phyloP scores from a whole-genome alignment of 805 yeast genomes.

The Cyberlindnera euphorbiae region DNA sequence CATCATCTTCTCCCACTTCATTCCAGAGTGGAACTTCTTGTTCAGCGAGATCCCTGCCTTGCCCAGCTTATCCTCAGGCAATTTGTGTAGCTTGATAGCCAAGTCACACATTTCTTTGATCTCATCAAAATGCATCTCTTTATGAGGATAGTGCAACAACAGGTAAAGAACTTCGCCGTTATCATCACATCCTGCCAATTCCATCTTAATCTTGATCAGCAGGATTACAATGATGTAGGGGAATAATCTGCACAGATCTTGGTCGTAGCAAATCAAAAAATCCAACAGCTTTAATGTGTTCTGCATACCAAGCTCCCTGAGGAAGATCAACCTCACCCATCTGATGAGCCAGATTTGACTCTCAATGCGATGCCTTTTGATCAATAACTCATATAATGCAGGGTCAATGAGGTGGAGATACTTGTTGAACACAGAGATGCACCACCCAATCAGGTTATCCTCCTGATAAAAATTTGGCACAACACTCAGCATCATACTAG shows the following conservation, averaged over 20 bases:
- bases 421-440: constrained; percentile 37
- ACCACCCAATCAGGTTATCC: constrained; percentile 36
- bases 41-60: constrained; percentile 38
- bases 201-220: constrained; percentile 40
- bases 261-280: constrained; percentile 31
- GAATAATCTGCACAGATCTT: constrained; percentile 31
- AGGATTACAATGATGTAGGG: constrained; percentile 36
- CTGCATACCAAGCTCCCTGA: constrained; percentile 41
- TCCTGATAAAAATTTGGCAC: constrained; percentile 43
- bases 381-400: constrained; percentile 39
- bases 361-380: constrained; percentile 40
- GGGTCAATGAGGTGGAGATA: constrained; percentile 42
- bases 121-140: constrained; percentile 25
- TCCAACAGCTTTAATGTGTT: constrained; percentile 38
- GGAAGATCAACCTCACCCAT: constrained; percentile 40
- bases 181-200: constrained; percentile 39
- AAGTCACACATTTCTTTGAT: constrained; percentile 29
- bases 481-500: constrained; percentile 37
- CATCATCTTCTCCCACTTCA: constrained; percentile 34
- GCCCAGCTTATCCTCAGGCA: constrained; percentile 30
- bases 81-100: constrained; percentile 30
- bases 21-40: constrained; percentile 34
- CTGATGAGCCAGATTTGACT: constrained; percentile 49
- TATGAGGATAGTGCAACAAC: constrained; percentile 41
- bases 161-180: constrained; percentile 43